Base-by-base conservation (phyloP, 2,329 filamentous ascomycete species). In the Cryphonectria parasitica region DNA sequence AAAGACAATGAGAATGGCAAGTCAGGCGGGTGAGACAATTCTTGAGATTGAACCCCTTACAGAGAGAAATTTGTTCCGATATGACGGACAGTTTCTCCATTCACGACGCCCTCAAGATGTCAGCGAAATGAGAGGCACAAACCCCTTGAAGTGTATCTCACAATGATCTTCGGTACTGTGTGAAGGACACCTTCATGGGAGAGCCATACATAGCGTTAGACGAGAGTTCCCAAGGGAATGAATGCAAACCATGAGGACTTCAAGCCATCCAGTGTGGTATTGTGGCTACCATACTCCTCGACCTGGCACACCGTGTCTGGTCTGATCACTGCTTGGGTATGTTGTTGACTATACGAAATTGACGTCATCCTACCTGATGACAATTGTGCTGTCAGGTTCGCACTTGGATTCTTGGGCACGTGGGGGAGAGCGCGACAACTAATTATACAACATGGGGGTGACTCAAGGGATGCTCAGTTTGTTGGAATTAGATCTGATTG, bases 1-100 rank as follows among this genome's bases (percentile, higher is more conserved):
- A 82, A 83, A 73, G 82, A 81, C 45, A 79, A 81, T 68, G 77
- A 78, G 43, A 78, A 79, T 65, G 71, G 56, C 45, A 67, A 71
- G 73, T 75, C 79, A 2, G 77, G 78, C 64, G 78, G 75, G 31
- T 79, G 71, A 76, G 66, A 65, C 34, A 41, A 66, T 31, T 58
- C 31, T 10, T 19, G 22, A 52, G 17, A 49, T 56, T 36, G 34
- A n/a, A 22, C 17, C 34, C 49, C 22, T 19, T 58, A 71, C 43
- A 64, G 19, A 64, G 19, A 64, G 65, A 49, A n/a, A 64, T 28
- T 61, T 61, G 39, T 64, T 66, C 66, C 66, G 66, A 68, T 8
- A 39, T 56, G 34, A 31, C 31, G 66, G 66, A 54, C 45, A 68
- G 1, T 22, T 31, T 56, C 58, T 39, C 36, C 31, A 39, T n/a